Conservation (phyloP, 345 rosid species). For the Populus alba region DNA sequence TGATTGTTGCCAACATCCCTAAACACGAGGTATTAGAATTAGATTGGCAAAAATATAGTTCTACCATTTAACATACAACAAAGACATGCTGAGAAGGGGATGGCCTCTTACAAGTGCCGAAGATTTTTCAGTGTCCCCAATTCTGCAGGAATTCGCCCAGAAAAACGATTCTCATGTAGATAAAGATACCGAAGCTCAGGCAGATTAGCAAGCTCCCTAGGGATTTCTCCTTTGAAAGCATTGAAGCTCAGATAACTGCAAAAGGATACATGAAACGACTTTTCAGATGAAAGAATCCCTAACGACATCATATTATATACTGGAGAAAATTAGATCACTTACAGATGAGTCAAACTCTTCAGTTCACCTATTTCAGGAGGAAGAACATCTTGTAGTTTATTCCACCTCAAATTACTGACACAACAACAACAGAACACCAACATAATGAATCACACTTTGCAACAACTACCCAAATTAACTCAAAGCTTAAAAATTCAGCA, state of each 20-base stretch:
- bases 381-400: conserved; percentile 84
- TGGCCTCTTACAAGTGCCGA: conserved; percentile 19
- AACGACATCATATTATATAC: neutral
- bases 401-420: conserved; percentile 85
- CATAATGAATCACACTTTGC: neutral
- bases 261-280: neutral
- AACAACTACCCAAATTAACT: neutral
- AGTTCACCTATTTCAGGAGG: conserved; percentile 90
- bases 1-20: conserved; percentile 97
- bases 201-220: conserved; percentile 77
- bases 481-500: neutral
- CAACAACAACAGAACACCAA: conserved; percentile 1
- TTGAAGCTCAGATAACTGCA: conserved; percentile 90
- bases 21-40: conserved; percentile 4
- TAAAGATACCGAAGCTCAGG: conserved; percentile 89
- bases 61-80: neutral
- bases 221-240: conserved; percentile 90
- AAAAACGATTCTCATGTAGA: conserved; percentile 87
- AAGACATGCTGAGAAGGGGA: neutral
- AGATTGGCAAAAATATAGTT: neutral
- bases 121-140: conserved; percentile 70
- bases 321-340: conserved; percentile 26
- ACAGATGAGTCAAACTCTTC: conserved; percentile 87
- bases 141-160: conserved; percentile 82
- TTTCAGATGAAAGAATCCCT: neutral